Conservation (phyloP, 495 filamentous ascomycete genomes). For the Thermothielavioides terrestris region DNA sequence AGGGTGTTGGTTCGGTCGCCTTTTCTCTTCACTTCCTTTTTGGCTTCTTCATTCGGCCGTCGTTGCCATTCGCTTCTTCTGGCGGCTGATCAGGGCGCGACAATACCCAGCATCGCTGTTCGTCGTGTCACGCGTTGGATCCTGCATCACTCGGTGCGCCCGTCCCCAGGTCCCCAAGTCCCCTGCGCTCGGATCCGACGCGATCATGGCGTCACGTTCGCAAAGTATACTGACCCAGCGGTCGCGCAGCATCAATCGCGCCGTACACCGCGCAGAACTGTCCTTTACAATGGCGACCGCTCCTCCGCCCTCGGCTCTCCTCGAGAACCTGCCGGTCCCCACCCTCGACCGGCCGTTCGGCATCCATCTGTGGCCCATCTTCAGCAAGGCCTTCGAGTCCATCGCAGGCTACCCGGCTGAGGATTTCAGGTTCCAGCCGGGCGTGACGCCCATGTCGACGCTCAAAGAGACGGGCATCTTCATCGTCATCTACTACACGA, state of each 20-base stretch:
- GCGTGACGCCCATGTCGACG: constrained; percentile 62
- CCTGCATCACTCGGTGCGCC: neutral
- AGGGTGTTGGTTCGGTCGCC: constrained; percentile 1
- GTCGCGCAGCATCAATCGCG: neutral
- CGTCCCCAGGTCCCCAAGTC: no score
- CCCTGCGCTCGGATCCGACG: no score
- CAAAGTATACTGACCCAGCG: constrained; percentile 6
- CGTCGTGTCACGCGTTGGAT: constrained; percentile 6
- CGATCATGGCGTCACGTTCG: neutral
- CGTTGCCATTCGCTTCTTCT: neutral
- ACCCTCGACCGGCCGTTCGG: constrained; percentile 90
- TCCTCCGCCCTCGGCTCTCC: constrained; percentile 44
- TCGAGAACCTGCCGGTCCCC: constrained; percentile 60
- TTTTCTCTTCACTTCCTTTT: constrained; percentile 6
- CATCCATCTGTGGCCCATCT: constrained; percentile 86
- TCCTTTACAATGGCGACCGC: constrained; percentile 33
- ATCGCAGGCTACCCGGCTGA: constrained; percentile 64
- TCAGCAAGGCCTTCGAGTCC: constrained; percentile 69
- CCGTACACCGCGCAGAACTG: no score
- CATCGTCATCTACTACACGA: constrained; percentile 60
- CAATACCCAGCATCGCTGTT: neutral
- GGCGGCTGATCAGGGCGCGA: neutral
- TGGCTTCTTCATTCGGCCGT: neutral
- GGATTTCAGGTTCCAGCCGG: constrained; percentile 60
- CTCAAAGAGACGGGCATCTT: constrained; percentile 54